Percentiles rank a stretch among this genome's conserved stretches.
These are phyloP conservation scores for Austroboletus rostrupii DNA, from an alignment of 1,284 basidiomycete species.

Conservation along the genomic window DNA sequence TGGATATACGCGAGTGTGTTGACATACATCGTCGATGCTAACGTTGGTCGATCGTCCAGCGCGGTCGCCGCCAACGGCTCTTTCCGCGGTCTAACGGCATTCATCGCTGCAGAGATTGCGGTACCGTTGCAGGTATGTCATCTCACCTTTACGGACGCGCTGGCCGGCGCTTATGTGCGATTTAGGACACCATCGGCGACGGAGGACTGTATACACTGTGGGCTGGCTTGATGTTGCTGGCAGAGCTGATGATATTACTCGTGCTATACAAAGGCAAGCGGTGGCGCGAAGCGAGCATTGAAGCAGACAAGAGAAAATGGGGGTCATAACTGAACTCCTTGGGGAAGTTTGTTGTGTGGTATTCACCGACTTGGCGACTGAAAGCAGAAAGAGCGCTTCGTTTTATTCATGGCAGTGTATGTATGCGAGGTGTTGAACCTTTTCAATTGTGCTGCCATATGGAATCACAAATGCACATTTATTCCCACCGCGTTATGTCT, in stretches of 20 bases:
- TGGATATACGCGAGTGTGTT: slow-evolving; percentile 71
- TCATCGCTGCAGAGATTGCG: slow-evolving; percentile 68
- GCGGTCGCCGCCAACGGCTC: slow-evolving; percentile 70
- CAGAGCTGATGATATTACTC: slow-evolving; percentile 39
- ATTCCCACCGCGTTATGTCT: no score
- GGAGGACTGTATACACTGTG: slow-evolving; percentile 63
- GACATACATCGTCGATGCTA: slow-evolving; percentile 77
- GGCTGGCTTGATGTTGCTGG: slow-evolving; percentile 47
- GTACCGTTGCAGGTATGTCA: slow-evolving; percentile 33
- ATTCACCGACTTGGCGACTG: no score
- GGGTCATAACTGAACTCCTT: no score
- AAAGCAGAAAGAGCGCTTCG: no score
- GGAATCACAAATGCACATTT: no score
- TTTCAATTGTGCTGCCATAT: no score
- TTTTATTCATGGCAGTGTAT: no score
- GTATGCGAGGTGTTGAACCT: no score
- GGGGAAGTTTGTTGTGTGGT: no score
- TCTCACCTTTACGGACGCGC: no score
- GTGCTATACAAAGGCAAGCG: slow-evolving; percentile 40
- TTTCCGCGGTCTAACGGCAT: slow-evolving; percentile 65
- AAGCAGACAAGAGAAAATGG: slow-evolving; percentile 14
- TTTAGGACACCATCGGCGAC: slow-evolving; percentile 54
- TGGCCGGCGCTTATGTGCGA: not conserved
- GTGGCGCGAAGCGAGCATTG: slow-evolving; percentile 32
- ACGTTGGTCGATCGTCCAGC: slow-evolving; percentile 66